Conservation (phyloP, 148 eudicot genomes). For the Mesembryanthemum crystallinum region DNA sequence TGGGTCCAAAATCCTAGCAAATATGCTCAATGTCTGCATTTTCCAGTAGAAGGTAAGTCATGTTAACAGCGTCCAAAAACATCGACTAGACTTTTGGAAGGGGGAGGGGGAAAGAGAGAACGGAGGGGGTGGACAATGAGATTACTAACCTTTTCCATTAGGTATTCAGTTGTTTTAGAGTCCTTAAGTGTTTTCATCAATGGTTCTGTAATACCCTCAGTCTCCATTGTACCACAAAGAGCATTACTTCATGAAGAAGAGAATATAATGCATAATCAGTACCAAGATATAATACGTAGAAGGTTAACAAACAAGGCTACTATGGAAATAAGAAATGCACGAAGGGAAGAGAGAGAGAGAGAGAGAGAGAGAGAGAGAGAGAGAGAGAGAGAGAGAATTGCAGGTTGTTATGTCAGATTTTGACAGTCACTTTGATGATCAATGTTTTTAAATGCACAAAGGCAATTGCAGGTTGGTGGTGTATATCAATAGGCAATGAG, state of each 20-base stretch:
- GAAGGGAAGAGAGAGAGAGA: no score
- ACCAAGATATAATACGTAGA: constrained; percentile 15
- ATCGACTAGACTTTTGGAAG: background rate
- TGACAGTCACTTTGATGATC: no score
- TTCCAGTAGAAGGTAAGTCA: constrained; percentile 14
- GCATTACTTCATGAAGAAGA: constrained; percentile 44
- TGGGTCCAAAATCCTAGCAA: constrained; percentile 73
- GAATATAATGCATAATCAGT: constrained; percentile 17
- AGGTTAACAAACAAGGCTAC: no score
- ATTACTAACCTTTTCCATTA: constrained; percentile 50
- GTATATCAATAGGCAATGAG: no score
- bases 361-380: no score
- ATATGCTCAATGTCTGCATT: constrained; percentile 65
- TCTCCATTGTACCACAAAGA: constrained; percentile 61
- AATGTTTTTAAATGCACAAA: no score
- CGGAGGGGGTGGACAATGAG: background rate
- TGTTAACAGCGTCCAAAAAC: background rate
- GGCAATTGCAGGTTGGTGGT: no score
- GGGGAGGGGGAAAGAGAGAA: background rate
- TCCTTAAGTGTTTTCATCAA: constrained; percentile 53
- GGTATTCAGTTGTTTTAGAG: constrained; percentile 30
- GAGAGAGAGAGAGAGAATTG: no score
- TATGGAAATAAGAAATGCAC: no score
- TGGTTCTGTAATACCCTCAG: constrained; percentile 44
- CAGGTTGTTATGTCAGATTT: background rate